Conservation (phyloP, 2,329 filamentous ascomycete species). For the Cadophora malorum region DNA sequence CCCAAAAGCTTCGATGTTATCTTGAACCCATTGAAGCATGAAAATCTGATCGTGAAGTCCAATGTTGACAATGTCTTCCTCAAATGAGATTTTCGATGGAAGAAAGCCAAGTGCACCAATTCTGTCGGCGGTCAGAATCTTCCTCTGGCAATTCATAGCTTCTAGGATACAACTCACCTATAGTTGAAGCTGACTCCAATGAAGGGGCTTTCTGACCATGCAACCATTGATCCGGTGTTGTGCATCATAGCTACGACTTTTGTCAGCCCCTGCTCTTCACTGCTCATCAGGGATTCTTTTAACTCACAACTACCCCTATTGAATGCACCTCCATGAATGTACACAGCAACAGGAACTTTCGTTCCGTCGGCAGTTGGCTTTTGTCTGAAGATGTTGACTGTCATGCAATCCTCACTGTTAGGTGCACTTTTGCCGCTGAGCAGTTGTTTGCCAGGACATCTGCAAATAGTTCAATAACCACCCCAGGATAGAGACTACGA, state of each 20-base stretch:
- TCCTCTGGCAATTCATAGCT: background rate
- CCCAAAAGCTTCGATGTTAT: constrained; percentile 64
- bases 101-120: constrained; percentile 73
- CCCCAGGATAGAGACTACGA: background rate
- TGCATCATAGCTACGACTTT: constrained; percentile 54
- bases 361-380: constrained; percentile 37
- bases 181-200: constrained; percentile 67
- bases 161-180: constrained; percentile 12
- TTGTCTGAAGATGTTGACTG: constrained; percentile 54
- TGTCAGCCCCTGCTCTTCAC: constrained; percentile 48
- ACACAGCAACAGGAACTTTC: constrained; percentile 58
- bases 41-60: constrained; percentile 66
- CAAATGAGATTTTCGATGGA: constrained; percentile 57
- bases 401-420: constrained; percentile 56
- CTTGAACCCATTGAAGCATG: constrained; percentile 63
- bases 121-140: constrained; percentile 44
- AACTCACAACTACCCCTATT: constrained; percentile 47
- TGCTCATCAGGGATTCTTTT: constrained; percentile 54
- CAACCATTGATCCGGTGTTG: constrained; percentile 67
- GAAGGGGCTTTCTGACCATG: constrained; percentile 58
- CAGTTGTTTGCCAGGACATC: constrained; percentile 48
- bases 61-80: constrained; percentile 63
- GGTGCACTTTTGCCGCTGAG: constrained; percentile 36
- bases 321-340: constrained; percentile 68
- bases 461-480: constrained; percentile 18